Percentiles rank a stretch among this genome's conserved stretches.
phyloP scores from a whole-genome alignment of 1,284 basidiomycete genomes.

The Ganoderma boninense region DNA sequence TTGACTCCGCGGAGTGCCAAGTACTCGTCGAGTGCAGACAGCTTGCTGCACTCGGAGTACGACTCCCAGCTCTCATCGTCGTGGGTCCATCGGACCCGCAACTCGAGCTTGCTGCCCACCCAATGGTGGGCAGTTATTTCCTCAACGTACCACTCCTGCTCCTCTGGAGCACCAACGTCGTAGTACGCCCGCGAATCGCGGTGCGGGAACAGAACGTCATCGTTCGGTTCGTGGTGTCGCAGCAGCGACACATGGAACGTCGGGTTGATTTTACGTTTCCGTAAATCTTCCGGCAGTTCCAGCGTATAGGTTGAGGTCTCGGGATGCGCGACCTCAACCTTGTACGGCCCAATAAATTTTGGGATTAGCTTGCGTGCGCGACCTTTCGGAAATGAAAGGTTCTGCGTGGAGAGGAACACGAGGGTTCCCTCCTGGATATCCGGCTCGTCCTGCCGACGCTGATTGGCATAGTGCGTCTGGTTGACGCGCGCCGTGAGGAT shows the following conservation, averaged over 20 bases:
- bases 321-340: conserved; percentile 25
- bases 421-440: too few relatives aligned
- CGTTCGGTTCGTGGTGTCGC: conserved; percentile 33
- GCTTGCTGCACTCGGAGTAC: conserved; percentile 23
- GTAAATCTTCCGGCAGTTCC: conserved; percentile 38
- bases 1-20: too few relatives aligned
- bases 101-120: conserved; percentile 22
- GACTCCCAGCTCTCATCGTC: conserved; percentile 34
- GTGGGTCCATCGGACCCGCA: conserved; percentile 33
- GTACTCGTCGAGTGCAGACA: conserved; percentile 32
- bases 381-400: conserved; percentile 43
- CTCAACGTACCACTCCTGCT: conserved; percentile 35
- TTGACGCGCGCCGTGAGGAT: too few relatives aligned
- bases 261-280: conserved; percentile 33
- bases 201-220: conserved; percentile 35
- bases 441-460: too few relatives aligned
- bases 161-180: conserved; percentile 35
- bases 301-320: conserved; percentile 37
- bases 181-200: conserved; percentile 32
- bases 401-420: too few relatives aligned
- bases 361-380: conserved; percentile 43
- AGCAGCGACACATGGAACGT: conserved; percentile 40
- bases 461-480: too few relatives aligned
- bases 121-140: conserved; percentile 34
- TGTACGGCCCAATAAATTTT: conserved; percentile 44